These are phyloP conservation scores for Periconia sp. DNA, from an alignment of 2,329 filamentous ascomycete species.

Conservation along the genomic window DNA sequence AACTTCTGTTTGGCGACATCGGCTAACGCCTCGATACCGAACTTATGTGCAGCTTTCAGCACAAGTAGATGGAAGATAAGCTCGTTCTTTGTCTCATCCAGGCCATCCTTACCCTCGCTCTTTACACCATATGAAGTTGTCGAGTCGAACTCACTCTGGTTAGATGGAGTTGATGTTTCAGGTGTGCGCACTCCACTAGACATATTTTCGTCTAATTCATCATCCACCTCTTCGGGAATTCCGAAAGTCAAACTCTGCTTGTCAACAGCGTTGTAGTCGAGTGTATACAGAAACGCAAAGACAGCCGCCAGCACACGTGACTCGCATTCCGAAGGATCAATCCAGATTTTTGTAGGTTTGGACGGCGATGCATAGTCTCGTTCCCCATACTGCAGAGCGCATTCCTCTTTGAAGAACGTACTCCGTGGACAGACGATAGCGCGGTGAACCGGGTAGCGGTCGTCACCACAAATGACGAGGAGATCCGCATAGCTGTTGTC, in stretches of 20 bases:
- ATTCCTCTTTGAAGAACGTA: constrained; percentile 9
- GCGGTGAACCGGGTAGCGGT: constrained; percentile 16
- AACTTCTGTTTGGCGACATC: constrained; percentile 13
- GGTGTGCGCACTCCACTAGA: too few species aligned
- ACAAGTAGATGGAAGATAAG: neutral
- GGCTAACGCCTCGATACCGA: constrained; percentile 9
- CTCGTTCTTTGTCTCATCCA: too few species aligned
- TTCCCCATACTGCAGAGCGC: neutral
- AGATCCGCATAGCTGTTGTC: constrained; percentile 18
- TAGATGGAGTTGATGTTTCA: too few species aligned
- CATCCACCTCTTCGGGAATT: too few species aligned
- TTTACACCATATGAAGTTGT: too few species aligned
- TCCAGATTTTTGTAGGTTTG: constrained; percentile 14
- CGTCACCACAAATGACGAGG: constrained; percentile 12
- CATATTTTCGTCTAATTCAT: too few species aligned
- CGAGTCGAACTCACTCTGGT: too few species aligned
- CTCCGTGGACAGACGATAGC: constrained; percentile 17
- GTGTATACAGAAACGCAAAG: constrained; percentile 12
- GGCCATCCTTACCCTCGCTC: too few species aligned
- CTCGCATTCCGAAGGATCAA: constrained; percentile 14
- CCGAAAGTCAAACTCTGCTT: too few species aligned
- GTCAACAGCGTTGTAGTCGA: too few species aligned
- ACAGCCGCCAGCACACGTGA: constrained; percentile 14
- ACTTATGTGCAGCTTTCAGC: constrained; percentile 10
- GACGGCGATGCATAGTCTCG: constrained; percentile 4